phyloP scores from a whole-genome alignment of 345 rosid genomes.

The Adansonia digitata region DNA sequence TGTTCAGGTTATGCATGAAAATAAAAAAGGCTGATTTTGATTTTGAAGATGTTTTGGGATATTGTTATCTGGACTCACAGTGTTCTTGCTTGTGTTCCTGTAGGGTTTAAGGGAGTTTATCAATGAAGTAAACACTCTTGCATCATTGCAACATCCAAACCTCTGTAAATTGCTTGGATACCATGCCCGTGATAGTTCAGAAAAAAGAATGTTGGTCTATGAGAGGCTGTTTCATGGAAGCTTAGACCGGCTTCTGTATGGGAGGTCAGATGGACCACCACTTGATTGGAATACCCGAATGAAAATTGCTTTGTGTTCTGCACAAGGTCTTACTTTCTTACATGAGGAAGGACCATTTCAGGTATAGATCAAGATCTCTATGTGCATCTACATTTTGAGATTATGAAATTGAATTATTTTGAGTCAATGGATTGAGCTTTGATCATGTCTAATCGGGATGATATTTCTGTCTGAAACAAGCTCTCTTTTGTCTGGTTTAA shows the following conservation, averaged over 20 bases:
- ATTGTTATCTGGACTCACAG: constrained; percentile 8
- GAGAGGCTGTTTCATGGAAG: constrained; percentile 94
- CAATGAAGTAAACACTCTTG: constrained; percentile 73
- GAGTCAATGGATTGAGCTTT: background rate
- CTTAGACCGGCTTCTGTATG: constrained; percentile 76
- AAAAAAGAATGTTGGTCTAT: constrained; percentile 79
- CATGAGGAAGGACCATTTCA: constrained; percentile 99
- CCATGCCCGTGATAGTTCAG: constrained; percentile 78
- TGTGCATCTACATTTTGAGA: background rate
- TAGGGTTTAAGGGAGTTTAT: constrained; percentile 78
- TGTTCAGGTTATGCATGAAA: background rate
- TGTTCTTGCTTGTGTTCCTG: background rate
- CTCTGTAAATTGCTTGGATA: constrained; percentile 85
- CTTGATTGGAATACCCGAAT: constrained; percentile 94
- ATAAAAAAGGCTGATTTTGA: background rate
- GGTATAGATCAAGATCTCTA: constrained; percentile 33
- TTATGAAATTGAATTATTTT: background rate
- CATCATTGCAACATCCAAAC: constrained; percentile 84
- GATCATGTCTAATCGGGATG: background rate
- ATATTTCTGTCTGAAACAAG: background rate
- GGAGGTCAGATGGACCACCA: constrained; percentile 89
- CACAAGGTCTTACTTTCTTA: constrained; percentile 85
- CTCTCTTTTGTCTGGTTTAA: background rate
- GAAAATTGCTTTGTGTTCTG: constrained; percentile 85
- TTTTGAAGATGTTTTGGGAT: background rate